Base-by-base conservation (phyloP, 805 yeast genomes). In the Candida ponderosae region DNA sequence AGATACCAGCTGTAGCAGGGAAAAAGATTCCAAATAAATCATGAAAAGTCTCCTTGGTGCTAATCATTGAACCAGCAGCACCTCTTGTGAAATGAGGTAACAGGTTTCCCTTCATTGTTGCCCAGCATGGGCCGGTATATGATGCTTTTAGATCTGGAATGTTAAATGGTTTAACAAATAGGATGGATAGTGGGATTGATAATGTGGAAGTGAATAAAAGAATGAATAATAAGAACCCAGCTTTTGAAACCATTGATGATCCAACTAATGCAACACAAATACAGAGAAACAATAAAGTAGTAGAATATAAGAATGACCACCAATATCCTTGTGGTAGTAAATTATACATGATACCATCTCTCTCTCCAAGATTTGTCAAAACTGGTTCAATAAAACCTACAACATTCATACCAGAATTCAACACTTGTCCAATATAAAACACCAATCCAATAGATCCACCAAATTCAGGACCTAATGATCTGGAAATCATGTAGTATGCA, bases 1-100 rank as follows among this genome's bases (percentile, higher is more conserved):
- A 81, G 20, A 93, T 89, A 40, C 99, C 99, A 6, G 97, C 96
- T 0, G 98, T 90, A 1, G 98, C 96, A 10, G 98, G 97, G 65
- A 93, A 93, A 56, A 93, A 87, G 32, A 93, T 85, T 4, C 97
- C 97, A 71, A 93, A 93, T 45, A 94, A 61, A 54, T 84, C 82
- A 38, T 79, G 76, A 53, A 90, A 87, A 1, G 80, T 86, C 56
- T 90, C 97, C 14, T 70, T 76, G 0, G 63, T 61, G 8, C 57
- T 46, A 19, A 70, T 45, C 21, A 79, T 76, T 4, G 95, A 85
- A 1, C 97, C 98, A 5, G 96, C 97, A 3, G 97, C 97, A 18
- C 93, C 93, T 29, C 73, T 68, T 0, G 97, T 88, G 56, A 87
- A 87, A 36, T 74, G 70, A 0, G 97, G 97, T 47, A 72, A 65